phyloP scores from a whole-genome alignment of 169 alveolate genomes.

The Plasmodium coatneyi region DNA sequence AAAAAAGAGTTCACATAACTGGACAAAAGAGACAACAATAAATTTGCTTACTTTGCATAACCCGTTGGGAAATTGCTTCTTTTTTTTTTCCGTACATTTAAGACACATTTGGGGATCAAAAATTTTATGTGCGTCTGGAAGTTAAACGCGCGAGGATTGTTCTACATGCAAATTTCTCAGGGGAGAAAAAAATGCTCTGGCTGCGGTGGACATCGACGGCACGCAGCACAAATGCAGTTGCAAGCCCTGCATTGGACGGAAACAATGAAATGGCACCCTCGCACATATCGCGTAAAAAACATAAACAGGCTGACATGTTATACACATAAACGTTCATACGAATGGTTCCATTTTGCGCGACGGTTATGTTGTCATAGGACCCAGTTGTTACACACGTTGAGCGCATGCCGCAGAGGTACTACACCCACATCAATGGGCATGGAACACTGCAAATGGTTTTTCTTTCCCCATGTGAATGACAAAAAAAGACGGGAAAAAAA shows the following conservation, averaged over 20 bases:
- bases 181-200: not conserved
- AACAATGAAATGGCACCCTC: not conserved
- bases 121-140: not conserved
- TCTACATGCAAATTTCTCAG: not conserved
- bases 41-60: not conserved
- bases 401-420: not conserved
- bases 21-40: not conserved
- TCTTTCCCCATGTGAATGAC: not conserved
- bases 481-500: not conserved
- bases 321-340: not conserved
- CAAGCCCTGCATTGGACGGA: not conserved
- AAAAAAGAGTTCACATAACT: not conserved
- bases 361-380: not conserved
- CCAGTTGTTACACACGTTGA: not conserved
- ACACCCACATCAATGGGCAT: not conserved
- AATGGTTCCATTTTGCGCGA: not conserved
- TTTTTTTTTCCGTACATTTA: not conserved
- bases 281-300: not conserved
- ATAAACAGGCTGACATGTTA: not conserved
- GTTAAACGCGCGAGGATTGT: not conserved
- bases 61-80: not conserved
- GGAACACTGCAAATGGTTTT: not conserved
- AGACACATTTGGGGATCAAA: not conserved
- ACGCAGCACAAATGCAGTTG: not conserved
- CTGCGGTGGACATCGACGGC: not conserved